Evolutionary conservation across 768 basidiomycete species (phyloP).

Genomic region (Boletus rex-veris): DNA sequence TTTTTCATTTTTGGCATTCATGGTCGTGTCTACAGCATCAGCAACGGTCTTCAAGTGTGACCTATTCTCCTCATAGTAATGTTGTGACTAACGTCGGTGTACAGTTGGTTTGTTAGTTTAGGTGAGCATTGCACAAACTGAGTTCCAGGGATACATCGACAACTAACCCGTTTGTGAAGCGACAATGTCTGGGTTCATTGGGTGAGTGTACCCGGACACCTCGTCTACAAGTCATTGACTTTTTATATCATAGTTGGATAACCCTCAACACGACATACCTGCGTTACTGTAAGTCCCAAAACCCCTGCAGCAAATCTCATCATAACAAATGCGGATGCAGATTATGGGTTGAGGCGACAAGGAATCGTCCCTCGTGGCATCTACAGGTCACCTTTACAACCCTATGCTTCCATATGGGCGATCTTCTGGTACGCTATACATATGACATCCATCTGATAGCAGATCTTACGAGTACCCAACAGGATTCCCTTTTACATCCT

Average conservation of each 20-base stretch:
- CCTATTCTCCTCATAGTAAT: not conserved
- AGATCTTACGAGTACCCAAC: conserved; percentile 19
- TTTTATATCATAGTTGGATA: conserved; percentile 49
- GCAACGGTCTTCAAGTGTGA: conserved; percentile 33
- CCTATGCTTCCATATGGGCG: conserved; percentile 69
- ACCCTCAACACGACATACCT: conserved; percentile 69
- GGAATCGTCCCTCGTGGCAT: conserved; percentile 61
- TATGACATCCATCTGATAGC: conserved; percentile 24
- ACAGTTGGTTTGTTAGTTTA: conserved; percentile 68
- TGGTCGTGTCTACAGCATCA: conserved; percentile 56
- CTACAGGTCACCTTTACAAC: conserved; percentile 61
- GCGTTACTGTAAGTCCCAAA: conserved; percentile 52
- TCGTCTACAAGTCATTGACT: conserved; percentile 46
- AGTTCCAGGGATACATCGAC: not conserved
- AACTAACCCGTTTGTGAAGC: conserved; percentile 14
- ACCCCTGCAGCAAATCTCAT: conserved; percentile 32
- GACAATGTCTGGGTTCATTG: conserved; percentile 63
- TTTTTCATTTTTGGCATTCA: conserved; percentile 55
- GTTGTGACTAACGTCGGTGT: conserved; percentile 20
- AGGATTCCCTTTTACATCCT: conserved; percentile 49
- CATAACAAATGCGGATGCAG: not conserved
- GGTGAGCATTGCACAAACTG: conserved; percentile 25
- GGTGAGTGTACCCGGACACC: conserved; percentile 5
- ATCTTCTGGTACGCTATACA: conserved; percentile 60
- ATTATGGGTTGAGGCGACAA: conserved; percentile 14